These are phyloP conservation scores for Cyphellophora europaea DNA, from an alignment of 2,329 filamentous ascomycete genomes.

Conservation along the genomic window DNA sequence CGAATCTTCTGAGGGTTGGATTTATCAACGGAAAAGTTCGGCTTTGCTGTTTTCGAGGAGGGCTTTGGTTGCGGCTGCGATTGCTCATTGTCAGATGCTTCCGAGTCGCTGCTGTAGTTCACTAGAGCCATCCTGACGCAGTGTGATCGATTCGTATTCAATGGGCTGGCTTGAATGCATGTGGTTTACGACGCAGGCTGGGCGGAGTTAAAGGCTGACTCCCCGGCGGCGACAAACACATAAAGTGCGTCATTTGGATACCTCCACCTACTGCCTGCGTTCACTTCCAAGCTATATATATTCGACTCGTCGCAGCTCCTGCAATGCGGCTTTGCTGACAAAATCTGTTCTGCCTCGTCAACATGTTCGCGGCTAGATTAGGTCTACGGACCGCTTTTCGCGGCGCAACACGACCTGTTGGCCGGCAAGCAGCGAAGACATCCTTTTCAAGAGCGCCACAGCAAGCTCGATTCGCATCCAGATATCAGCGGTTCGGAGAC, in stretches of 20 bases:
- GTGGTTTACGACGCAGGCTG: too few species aligned
- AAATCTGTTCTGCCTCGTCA: too few species aligned
- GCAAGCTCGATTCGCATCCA: conserved; percentile 1
- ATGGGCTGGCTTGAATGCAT: too few species aligned
- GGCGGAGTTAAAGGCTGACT: too few species aligned
- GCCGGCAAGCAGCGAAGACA: background rate
- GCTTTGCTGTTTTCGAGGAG: conserved; percentile 34
- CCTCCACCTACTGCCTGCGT: too few species aligned
- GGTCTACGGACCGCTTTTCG: conserved; percentile 7
- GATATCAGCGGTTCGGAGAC: conserved; percentile 13
- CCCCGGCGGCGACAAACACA: too few species aligned
- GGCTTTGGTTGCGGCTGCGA: background rate
- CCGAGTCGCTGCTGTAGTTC: conserved; percentile 2
- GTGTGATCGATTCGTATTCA: too few species aligned
- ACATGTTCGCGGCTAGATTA: conserved; percentile 9
- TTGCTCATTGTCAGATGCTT: conserved; percentile 1
- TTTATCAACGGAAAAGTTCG: conserved; percentile 74
- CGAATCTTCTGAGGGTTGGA: conserved; percentile 75
- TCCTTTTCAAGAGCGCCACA: too few species aligned
- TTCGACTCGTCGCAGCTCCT: too few species aligned
- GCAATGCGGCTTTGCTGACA: too few species aligned
- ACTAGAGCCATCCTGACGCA: conserved; percentile 1
- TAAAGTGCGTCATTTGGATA: background rate
- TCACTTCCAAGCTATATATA: too few species aligned
- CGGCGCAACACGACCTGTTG: conserved; percentile 3